Evolutionary conservation across 2,329 filamentous ascomycete genomes (phyloP), one percentile per base, ranked within the genome.

Genomic region (Xylariaceae sp.): DNA sequence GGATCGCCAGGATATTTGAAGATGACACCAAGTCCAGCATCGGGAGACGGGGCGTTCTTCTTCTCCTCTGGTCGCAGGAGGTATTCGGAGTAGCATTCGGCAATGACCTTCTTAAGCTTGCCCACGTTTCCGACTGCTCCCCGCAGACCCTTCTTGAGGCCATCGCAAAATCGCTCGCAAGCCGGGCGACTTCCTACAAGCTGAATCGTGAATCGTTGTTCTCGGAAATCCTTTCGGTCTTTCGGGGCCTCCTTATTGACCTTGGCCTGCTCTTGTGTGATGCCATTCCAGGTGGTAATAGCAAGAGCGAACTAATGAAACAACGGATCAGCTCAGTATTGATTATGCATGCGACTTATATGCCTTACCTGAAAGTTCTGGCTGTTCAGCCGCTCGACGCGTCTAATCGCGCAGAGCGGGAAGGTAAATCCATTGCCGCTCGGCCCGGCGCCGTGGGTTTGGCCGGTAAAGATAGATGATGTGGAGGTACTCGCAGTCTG

Each of bases 111-210:
- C 64, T 92, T 89, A 70, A 97, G 82, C 73, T 88, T 93, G 56
- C 88, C 88, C 2, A 97, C 90, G 65, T 92, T 92, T 62, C 90
- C 91, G 69, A 97, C 92, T 11, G 88, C 91, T 59, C 91, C 87
- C 63, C 93, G 83, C 54, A 99, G 77, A 0, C 92, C 92, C 71
- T 88, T 91, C 76, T 97, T 99, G 65, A 99, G 80, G 4, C 89
- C 91, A 76, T 99, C 94, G 73, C 94, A 99, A 76, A 99, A 99
- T 30, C 92, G 83, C 75, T 99, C 94, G 73, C 93, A 97, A 52
- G 89, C 87, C 71, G 88, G 90, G 58, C 93, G 86, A 71, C 89
- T 94, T 34, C 92, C 93, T 34, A 91, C 90, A 53, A 99, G 85
- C 74, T 96, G 90, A 61, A 99, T 84, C 1, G 92, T 96, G 66